Percentiles rank a stretch among this genome's conserved stretches.
Evolutionary conservation across 2,329 filamentous ascomycete genomes (phyloP).

Genomic region (Colletotrichum sojae): DNA sequence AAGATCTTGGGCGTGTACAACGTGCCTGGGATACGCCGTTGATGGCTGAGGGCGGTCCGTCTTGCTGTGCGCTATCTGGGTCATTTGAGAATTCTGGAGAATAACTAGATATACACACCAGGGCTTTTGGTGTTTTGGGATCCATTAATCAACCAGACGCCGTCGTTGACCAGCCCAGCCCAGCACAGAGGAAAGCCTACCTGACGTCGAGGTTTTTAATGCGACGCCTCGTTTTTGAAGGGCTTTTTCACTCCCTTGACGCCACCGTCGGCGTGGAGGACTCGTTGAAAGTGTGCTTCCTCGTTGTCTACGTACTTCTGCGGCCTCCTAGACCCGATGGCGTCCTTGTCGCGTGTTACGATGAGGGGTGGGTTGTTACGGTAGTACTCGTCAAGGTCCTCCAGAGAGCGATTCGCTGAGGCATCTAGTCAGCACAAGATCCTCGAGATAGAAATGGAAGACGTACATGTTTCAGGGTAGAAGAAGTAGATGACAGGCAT

Average conservation of each 20-base stretch:
- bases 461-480: slow-evolving; percentile 59
- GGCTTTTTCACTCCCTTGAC: neutral
- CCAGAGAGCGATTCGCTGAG: slow-evolving; percentile 44
- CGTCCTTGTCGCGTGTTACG: slow-evolving; percentile 63
- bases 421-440: slow-evolving; percentile 19
- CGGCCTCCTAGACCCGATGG: slow-evolving; percentile 60
- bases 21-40: no score
- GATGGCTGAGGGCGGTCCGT: no score
- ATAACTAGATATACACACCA: no score
- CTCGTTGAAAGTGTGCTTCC: slow-evolving; percentile 27
- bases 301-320: slow-evolving; percentile 63
- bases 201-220: neutral
- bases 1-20: no score
- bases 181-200: no score
- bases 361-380: slow-evolving; percentile 56
- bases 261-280: neutral
- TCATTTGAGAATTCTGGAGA: no score
- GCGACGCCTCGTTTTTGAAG: neutral
- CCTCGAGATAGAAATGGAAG: neutral
- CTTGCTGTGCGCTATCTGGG: no score
- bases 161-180: slow-evolving; percentile 36
- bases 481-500: slow-evolving; percentile 62
- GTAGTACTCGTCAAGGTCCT: slow-evolving; percentile 54
- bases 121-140: no score
- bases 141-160: no score